Conservation (phyloP, 1,139 yeast species). For the Candida glucosophila region DNA sequence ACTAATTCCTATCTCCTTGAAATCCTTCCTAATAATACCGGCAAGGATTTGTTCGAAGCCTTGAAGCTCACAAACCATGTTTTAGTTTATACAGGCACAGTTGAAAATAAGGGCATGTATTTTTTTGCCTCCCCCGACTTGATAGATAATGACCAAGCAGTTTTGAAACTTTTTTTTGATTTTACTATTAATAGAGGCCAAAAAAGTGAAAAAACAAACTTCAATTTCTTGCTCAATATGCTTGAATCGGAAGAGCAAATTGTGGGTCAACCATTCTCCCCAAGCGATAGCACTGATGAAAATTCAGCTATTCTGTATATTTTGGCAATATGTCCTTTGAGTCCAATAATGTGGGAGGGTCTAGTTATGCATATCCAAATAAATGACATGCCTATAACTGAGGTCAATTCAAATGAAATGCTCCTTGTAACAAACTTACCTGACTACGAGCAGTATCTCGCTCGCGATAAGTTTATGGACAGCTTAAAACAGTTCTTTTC, state of each 20-base stretch:
- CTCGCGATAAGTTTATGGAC: conserved; percentile 38
- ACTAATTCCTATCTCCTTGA: conserved; percentile 70
- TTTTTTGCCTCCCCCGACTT: conserved; percentile 61
- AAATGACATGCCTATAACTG: conserved; percentile 34
- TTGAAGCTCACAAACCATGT: conserved; percentile 66
- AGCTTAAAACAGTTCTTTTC: conserved; percentile 45
- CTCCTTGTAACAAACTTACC: conserved; percentile 51
- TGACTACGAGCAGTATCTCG: conserved; percentile 26
- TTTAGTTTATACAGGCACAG: conserved; percentile 64
- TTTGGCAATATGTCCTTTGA: conserved; percentile 68
- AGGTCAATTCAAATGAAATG: conserved; percentile 60
- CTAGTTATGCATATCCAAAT: conserved; percentile 53
- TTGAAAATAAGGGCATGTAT: conserved; percentile 70
- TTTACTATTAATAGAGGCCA: too few relatives aligned
- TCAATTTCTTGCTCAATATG: too few relatives aligned
- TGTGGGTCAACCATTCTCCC: too few relatives aligned
- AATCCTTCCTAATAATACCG: conserved; percentile 33
- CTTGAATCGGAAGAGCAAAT: too few relatives aligned
- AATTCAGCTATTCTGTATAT: conserved; percentile 48
- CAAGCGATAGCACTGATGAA: too few relatives aligned
- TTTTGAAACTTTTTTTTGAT: conserved; percentile 35
- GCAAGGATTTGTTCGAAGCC: conserved; percentile 46
- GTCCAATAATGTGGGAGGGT: conserved; percentile 92
- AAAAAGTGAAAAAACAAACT: neutral
- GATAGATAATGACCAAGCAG: conserved; percentile 34